A percentile compares a stretch with the other conserved stretches of the same genome.
Evolutionary conservation across 345 rosid genomes (phyloP).

Genomic region (Arabis alpina): DNA sequence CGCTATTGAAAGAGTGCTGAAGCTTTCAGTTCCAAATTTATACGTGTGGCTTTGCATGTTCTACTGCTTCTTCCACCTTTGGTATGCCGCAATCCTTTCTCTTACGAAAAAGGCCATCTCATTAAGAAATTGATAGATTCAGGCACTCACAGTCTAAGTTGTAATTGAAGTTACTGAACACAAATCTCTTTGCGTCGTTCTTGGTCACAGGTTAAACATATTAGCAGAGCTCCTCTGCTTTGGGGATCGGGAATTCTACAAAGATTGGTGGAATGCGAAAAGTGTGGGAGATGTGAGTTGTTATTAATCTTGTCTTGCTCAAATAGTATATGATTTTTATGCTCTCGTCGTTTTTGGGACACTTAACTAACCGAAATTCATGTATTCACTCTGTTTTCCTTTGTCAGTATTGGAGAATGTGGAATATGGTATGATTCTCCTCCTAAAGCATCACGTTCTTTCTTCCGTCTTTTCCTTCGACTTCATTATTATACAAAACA

Average conservation of each 20-base stretch:
- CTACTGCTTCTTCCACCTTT: constrained; percentile 96
- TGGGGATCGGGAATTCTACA: constrained; percentile 98
- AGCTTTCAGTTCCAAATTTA: constrained; percentile 92
- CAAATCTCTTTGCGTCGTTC: constrained; percentile 6
- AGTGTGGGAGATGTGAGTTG: constrained; percentile 84
- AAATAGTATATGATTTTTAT: constrained; percentile 9
- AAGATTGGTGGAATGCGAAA: constrained; percentile 99
- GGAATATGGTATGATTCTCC: constrained; percentile 92
- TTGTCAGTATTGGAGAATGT: constrained; percentile 97
- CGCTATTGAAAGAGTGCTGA: constrained; percentile 92
- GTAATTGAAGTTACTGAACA: constrained; percentile 19
- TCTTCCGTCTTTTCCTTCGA: not conserved
- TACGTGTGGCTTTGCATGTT: constrained; percentile 99
- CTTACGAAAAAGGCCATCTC: not conserved
- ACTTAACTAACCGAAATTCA: constrained; percentile 24
- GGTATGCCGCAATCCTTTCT: constrained; percentile 55
- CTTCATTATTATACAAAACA: not conserved
- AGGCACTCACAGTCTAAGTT: constrained; percentile 10
- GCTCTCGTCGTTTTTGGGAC: constrained; percentile 11
- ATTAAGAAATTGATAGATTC: not conserved
- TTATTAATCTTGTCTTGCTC: not conserved
- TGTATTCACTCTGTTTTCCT: constrained; percentile 39
- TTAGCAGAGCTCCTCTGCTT: constrained; percentile 93
- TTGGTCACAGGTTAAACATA: constrained; percentile 80
- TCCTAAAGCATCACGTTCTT: constrained; percentile 20